These are phyloP conservation scores for Solanum lignicaule DNA, from an alignment of 257 asterid species.

Conservation along the genomic window DNA sequence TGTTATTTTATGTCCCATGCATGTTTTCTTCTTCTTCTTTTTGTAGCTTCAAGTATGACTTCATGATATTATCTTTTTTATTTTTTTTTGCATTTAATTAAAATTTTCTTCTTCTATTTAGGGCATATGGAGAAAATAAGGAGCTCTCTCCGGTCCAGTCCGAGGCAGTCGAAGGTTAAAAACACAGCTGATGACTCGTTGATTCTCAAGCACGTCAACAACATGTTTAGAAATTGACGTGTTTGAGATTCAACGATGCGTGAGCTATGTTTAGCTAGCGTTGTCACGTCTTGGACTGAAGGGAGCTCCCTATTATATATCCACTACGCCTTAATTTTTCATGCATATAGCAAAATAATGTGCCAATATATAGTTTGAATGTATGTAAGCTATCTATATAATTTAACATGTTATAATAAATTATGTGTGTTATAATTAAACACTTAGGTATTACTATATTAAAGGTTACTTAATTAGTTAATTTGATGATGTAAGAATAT, in stretches of 20 bases:
- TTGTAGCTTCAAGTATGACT: background rate
- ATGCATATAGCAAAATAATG: background rate
- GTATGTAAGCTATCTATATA: background rate
- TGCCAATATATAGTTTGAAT: background rate
- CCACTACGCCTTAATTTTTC: background rate
- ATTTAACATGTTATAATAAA: background rate
- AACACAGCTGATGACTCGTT: conserved; percentile 84
- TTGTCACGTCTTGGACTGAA: conserved; percentile 97
- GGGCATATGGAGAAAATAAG: conserved; percentile 24
- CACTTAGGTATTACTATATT: background rate
- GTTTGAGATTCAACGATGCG: conserved; percentile 66
- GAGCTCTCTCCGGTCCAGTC: conserved; percentile 92
- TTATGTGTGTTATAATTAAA: background rate
- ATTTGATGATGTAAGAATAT: background rate
- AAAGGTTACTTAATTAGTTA: background rate
- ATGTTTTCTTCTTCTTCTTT: background rate
- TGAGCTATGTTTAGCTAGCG: conserved; percentile 62
- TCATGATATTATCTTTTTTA: background rate
- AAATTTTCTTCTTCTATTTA: background rate
- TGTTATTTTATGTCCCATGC: background rate
- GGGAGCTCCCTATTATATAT: conserved; percentile 75
- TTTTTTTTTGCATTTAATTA: background rate
- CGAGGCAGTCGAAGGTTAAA: conserved; percentile 48
- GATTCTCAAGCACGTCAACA: conserved; percentile 44
- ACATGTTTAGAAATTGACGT: background rate